Evolutionary conservation across 768 basidiomycete species (phyloP).

Genomic region (Pulveroboletus sp.): DNA sequence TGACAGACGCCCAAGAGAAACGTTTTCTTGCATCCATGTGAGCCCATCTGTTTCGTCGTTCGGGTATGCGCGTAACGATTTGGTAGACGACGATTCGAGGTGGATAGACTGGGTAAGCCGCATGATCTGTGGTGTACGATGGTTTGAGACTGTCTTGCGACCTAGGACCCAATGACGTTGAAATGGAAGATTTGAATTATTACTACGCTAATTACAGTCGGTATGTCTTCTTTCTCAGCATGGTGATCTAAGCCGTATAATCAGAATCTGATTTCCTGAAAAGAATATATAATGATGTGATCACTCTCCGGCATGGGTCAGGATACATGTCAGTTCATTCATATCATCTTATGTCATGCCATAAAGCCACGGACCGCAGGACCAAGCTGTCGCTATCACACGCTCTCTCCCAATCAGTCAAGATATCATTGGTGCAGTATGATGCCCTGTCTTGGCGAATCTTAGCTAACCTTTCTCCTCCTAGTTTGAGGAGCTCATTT

Average conservation of each 20-base stretch:
- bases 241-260: slow-evolving; percentile 20
- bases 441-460: slow-evolving; percentile 4
- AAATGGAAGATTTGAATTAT: slow-evolving; percentile 96
- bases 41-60: slow-evolving; percentile 29
- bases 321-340: slow-evolving; percentile 76
- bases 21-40: slow-evolving; percentile 88
- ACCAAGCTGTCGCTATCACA: slow-evolving; percentile 94
- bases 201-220: slow-evolving; percentile 97
- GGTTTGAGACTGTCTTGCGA: neutral
- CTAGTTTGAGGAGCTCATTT: slow-evolving; percentile 89
- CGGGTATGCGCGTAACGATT: slow-evolving; percentile 1
- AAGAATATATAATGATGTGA: slow-evolving; percentile 95
- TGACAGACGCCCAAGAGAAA: slow-evolving; percentile 90
- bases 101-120: slow-evolving; percentile 71
- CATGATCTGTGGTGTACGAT: neutral
- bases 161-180: slow-evolving; percentile 80
- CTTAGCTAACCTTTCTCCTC: neutral
- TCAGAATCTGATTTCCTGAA: slow-evolving; percentile 25
- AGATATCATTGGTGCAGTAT: slow-evolving; percentile 76
- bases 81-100: slow-evolving; percentile 85
- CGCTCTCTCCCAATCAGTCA: slow-evolving; percentile 93
- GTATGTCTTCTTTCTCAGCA: slow-evolving; percentile 36
- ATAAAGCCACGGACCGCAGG: slow-evolving; percentile 43
- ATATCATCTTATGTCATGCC: slow-evolving; percentile 9
- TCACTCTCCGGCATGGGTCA: slow-evolving; percentile 89